These are phyloP conservation scores for Immersiporthe knoxdaviesiana DNA, from an alignment of 2,329 filamentous ascomycete genomes.

Conservation along the genomic window DNA sequence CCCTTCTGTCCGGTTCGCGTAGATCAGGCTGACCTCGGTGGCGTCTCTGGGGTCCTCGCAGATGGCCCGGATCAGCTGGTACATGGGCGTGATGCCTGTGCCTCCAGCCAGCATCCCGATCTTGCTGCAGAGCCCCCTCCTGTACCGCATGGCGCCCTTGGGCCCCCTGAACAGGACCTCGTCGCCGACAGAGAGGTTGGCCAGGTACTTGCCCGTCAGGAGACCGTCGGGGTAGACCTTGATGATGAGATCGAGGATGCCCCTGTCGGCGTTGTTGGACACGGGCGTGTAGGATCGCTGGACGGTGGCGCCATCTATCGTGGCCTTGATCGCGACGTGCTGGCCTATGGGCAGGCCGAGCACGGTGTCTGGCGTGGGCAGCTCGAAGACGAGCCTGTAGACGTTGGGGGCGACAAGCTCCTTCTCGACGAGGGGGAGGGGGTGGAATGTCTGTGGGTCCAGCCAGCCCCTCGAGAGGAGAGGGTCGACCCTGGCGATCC, in stretches of 20 bases:
- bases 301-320: constrained; percentile 49
- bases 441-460: constrained; percentile 51
- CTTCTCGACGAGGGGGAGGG: constrained; percentile 49
- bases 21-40: constrained; percentile 60
- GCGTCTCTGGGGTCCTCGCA: constrained; percentile 62
- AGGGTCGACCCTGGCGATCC: constrained; percentile 42
- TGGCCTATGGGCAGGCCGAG: constrained; percentile 61
- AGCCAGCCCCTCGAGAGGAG: constrained; percentile 51
- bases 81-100: constrained; percentile 59
- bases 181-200: constrained; percentile 51
- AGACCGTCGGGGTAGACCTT: constrained; percentile 55
- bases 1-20: constrained; percentile 60
- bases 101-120: constrained; percentile 61
- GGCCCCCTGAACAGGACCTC: constrained; percentile 57
- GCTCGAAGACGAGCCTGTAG: constrained; percentile 51
- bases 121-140: constrained; percentile 43
- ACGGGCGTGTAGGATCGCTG: constrained; percentile 58
- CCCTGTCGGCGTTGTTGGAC: constrained; percentile 54
- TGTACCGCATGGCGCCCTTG: constrained; percentile 60
- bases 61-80: constrained; percentile 65
- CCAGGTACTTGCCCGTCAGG: constrained; percentile 54
- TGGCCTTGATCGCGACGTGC: constrained; percentile 56
- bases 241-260: constrained; percentile 54
- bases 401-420: constrained; percentile 46
- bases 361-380: constrained; percentile 48